Base-by-base conservation (phyloP, 1,284 basidiomycete species). In the Tylopilus sp. region DNA sequence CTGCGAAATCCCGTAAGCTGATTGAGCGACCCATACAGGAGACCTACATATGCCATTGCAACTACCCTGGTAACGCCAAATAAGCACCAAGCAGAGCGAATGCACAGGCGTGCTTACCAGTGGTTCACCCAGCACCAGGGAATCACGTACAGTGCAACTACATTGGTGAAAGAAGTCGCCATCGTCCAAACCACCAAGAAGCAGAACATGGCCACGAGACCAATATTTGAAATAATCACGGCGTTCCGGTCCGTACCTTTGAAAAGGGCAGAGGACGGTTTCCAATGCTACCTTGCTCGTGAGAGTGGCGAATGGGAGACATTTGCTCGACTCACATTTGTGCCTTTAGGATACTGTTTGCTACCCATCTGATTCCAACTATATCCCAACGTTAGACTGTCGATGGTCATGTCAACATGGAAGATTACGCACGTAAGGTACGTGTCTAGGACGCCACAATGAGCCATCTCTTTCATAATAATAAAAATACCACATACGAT, bases 321-420 rank as follows among this genome's bases (percentile, higher is more conserved):
- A 12, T 21, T 0, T 7, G 31, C 39, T n/a, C 31, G 23, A 62
- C 61, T 6, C 31, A 62, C 61, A 19, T 42, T 54, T 33, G 61
- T 62, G 25, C 61, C 61, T 34, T 62, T 54, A 9, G 61, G 61
- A 39, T 54, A 62, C 8, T n/a, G 50, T 23, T 34, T 62, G 37
- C 61, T 62, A 27, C 61, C 52, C 61, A 62, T 62, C 52, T 62
- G 50, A 27, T 62, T 62, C 61, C 61, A 62, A 34, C 61, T 62
- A 23, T 33, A 31, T 33, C 34, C 29, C 6, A 21, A 25, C 13
- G 35, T 62, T 42, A 62, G 61, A 42, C 37, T 23, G 23, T 33
- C 31, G 17, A 27, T 16, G 8, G 25, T 31, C 31, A 54, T 34
- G 13, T 33, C 29, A 6, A 39, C 23, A 39, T 41, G 23, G 10